Conservation (phyloP, 2,329 filamentous ascomycete species). For the Lasiodiplodia hormozganensis region DNA sequence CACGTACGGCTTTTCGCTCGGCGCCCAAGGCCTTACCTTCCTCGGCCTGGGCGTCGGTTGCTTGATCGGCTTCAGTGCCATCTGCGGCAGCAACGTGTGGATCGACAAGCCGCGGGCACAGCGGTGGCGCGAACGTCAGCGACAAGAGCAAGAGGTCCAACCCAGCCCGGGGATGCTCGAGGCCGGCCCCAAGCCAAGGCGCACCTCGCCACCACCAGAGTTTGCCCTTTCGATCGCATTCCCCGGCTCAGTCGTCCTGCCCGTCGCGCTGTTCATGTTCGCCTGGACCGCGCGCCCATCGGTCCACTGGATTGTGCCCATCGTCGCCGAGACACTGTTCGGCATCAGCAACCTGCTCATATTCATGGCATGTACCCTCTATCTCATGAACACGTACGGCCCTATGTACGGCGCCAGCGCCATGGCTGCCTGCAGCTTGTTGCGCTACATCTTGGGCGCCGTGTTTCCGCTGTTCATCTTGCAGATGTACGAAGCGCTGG, state of each 20-base stretch:
- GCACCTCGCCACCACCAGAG: slow-evolving; percentile 35
- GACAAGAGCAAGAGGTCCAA: neutral
- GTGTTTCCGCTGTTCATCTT: slow-evolving; percentile 68
- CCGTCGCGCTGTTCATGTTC: slow-evolving; percentile 48
- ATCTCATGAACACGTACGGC: slow-evolving; percentile 64
- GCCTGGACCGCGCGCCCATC: slow-evolving; percentile 45
- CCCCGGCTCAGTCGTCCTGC: slow-evolving; percentile 43
- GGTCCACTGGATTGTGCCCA: slow-evolving; percentile 49
- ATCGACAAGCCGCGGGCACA: slow-evolving; percentile 36
- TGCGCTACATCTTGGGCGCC: slow-evolving; percentile 62
- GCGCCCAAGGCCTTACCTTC: slow-evolving; percentile 34
- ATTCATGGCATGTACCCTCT: slow-evolving; percentile 48
- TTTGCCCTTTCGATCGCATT: slow-evolving; percentile 45
- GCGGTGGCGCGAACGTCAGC: slow-evolving; percentile 12
- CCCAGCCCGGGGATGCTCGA: neutral
- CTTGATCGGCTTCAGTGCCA: slow-evolving; percentile 31
- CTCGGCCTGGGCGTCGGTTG: slow-evolving; percentile 36
- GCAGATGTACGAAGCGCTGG: slow-evolving; percentile 50
- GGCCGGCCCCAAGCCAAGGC: neutral
- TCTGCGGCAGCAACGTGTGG: slow-evolving; percentile 38
- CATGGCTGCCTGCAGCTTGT: slow-evolving; percentile 65
- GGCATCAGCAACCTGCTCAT: slow-evolving; percentile 39
- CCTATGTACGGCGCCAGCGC: slow-evolving; percentile 64
- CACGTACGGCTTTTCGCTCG: slow-evolving; percentile 40
- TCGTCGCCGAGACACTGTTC: slow-evolving; percentile 43